Evolutionary conservation across 768 basidiomycete species (phyloP).

Genomic region (Kwoniella pini): DNA sequence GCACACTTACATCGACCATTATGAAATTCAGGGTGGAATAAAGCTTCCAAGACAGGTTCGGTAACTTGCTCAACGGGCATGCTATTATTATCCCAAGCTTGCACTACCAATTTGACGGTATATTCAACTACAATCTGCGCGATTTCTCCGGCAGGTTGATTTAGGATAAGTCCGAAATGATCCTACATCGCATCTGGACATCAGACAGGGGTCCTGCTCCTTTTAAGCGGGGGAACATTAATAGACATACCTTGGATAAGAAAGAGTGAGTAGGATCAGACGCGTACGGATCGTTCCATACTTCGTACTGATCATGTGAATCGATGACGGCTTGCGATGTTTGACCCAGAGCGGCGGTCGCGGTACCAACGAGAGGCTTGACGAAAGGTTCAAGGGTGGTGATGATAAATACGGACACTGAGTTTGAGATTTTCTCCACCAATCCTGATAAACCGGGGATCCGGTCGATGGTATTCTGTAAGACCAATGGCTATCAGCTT

Average conservation of each 20-base stretch:
- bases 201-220: neutral
- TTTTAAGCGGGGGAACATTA: too few relatives aligned
- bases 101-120: conserved; percentile 67
- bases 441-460: conserved; percentile 73
- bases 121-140: conserved; percentile 69
- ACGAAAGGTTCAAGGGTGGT: conserved; percentile 82
- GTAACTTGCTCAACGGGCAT: conserved; percentile 46
- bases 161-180: conserved; percentile 70
- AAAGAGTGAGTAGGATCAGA: conserved; percentile 65
- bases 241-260: conserved; percentile 64
- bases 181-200: conserved; percentile 57
- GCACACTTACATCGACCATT: conserved; percentile 43
- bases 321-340: conserved; percentile 77
- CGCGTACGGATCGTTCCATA: conserved; percentile 81
- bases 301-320: conserved; percentile 77
- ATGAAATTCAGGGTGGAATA: conserved; percentile 53
- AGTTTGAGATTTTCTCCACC: conserved; percentile 76
- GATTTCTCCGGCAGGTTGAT: conserved; percentile 74
- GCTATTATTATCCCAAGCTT: conserved; percentile 74
- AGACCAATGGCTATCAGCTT: neutral
- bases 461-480: conserved; percentile 61
- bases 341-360: conserved; percentile 64
- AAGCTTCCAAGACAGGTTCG: conserved; percentile 46
- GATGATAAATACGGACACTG: conserved; percentile 70
- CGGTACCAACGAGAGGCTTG: conserved; percentile 72